Evolutionary conservation across 2,329 filamentous ascomycete species (phyloP).

Genomic region (Talaromyces sp.): DNA sequence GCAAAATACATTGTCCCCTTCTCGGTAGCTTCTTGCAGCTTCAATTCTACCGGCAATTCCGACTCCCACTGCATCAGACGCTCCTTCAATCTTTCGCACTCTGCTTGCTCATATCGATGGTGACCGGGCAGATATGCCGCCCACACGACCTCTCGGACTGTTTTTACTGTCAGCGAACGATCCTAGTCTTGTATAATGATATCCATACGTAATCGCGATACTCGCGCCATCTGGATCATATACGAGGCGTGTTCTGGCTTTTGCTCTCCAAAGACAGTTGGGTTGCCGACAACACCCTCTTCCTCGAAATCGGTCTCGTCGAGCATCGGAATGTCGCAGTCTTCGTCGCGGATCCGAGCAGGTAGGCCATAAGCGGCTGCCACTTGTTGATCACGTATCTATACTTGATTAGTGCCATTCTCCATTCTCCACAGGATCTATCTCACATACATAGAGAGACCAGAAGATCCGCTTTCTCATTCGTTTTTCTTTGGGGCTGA

Average conservation of each 20-base stretch:
- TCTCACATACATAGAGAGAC: conserved; percentile 43
- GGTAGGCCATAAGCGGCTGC: conserved; percentile 42
- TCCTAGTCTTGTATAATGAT: neutral
- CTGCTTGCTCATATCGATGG: conserved; percentile 17
- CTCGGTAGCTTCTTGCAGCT: conserved; percentile 24
- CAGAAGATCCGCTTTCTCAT: conserved; percentile 50
- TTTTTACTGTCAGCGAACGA: neutral
- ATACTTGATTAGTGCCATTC: neutral
- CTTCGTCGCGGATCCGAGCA: conserved; percentile 44
- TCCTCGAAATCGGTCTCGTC: conserved; percentile 32
- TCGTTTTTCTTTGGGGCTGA: conserved; percentile 25
- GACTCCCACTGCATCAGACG: conserved; percentile 38
- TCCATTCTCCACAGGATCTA: neutral
- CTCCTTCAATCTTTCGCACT: conserved; percentile 20
- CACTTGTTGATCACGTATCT: conserved; percentile 46
- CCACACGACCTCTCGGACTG: conserved; percentile 33
- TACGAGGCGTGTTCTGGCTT: conserved; percentile 28
- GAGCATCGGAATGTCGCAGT: conserved; percentile 42
- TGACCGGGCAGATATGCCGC: conserved; percentile 29
- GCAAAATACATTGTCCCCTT: conserved; percentile 32
- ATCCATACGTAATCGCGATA: conserved; percentile 30
- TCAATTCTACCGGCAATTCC: conserved; percentile 29
- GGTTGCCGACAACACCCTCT: conserved; percentile 20
- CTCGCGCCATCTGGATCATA: conserved; percentile 34
- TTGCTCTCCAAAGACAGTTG: conserved; percentile 24